Percentiles rank a stretch among this genome's conserved stretches.
phyloP scores from a whole-genome alignment of 495 filamentous ascomycete species.

The Polyplosphaeria fusca region DNA sequence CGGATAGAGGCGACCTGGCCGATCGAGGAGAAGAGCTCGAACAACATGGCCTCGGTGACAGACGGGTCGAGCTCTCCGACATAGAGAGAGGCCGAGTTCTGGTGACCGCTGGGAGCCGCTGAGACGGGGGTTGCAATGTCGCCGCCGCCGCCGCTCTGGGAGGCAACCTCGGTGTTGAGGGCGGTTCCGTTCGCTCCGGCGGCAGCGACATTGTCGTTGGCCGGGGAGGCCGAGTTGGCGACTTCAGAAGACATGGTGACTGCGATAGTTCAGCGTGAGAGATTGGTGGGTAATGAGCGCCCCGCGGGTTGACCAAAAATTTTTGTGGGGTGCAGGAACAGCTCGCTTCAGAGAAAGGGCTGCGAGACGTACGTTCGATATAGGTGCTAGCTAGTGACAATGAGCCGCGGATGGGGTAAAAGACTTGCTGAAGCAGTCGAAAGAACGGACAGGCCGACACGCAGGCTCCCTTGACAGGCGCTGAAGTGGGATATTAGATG shows the following conservation, averaged over 20 bases:
- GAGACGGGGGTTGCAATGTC: slow-evolving; percentile 69
- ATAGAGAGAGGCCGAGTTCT: slow-evolving; percentile 94
- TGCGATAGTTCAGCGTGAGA: too few relatives aligned
- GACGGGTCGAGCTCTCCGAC: slow-evolving; percentile 96
- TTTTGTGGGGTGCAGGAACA: background rate
- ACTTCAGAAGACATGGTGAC: slow-evolving; percentile 66
- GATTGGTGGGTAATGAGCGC: too few relatives aligned
- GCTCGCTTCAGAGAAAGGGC: slow-evolving; percentile 20
- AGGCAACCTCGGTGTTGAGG: slow-evolving; percentile 65
- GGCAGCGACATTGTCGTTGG: slow-evolving; percentile 60
- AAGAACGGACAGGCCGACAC: too few relatives aligned
- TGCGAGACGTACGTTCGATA: too few relatives aligned
- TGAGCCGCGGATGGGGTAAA: too few relatives aligned
- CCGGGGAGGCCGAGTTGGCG: slow-evolving; percentile 60
- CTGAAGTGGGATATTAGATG: slow-evolving; percentile 6
- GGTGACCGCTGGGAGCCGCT: slow-evolving; percentile 66
- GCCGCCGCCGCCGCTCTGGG: slow-evolving; percentile 58
- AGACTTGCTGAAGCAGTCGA: too few relatives aligned
- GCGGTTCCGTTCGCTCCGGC: slow-evolving; percentile 59
- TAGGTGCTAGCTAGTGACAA: too few relatives aligned
- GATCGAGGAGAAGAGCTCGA: slow-evolving; percentile 99
- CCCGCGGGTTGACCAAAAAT: background rate
- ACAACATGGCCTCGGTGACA: slow-evolving; percentile 99
- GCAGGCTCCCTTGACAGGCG: background rate
- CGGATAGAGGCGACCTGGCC: slow-evolving; percentile 98